Percentiles rank a stretch among this genome's conserved stretches.
Conservation (phyloP, 2,329 filamentous ascomycete species). For the Arthrobotrys sinensis region DNA sequence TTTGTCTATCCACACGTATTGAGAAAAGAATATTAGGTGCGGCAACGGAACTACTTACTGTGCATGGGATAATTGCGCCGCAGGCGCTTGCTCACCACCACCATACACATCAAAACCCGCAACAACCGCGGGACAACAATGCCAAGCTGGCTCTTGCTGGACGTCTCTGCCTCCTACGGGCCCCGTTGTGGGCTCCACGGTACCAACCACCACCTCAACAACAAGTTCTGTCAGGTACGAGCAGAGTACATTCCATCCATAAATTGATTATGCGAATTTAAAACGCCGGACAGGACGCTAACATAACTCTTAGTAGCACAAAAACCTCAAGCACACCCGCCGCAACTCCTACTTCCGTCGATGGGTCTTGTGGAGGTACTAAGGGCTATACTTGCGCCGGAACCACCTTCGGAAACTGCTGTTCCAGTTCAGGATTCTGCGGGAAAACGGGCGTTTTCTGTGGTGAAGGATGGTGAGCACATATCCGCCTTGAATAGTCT, state of each 20-base stretch:
- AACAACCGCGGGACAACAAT: constrained; percentile 8
- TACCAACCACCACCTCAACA: constrained; percentile 1
- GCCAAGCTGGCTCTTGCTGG: constrained; percentile 34
- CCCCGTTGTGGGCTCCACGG: constrained; percentile 1
- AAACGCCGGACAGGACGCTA: too few relatives aligned
- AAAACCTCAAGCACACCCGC: constrained; percentile 31
- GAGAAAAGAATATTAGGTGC: background rate
- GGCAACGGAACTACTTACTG: constrained; percentile 33
- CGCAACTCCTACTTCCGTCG: constrained; percentile 28
- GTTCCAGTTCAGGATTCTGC: constrained; percentile 34
- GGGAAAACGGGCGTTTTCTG: constrained; percentile 41
- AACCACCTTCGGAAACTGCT: constrained; percentile 39
- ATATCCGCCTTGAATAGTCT: background rate
- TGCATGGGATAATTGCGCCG: constrained; percentile 23
- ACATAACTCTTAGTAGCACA: background rate
- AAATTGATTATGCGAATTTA: too few relatives aligned
- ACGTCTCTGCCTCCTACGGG: constrained; percentile 40
- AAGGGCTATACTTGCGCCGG: constrained; percentile 30
- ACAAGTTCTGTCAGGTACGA: background rate
- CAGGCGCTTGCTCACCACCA: constrained; percentile 21
- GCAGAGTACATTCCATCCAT: too few relatives aligned
- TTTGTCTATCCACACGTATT: background rate
- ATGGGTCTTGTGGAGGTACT: constrained; percentile 39
- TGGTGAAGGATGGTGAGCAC: constrained; percentile 38
- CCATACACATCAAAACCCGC: constrained; percentile 5